These are phyloP conservation scores for Podospora comata DNA, from an alignment of 495 filamentous ascomycete species.

Conservation along the genomic window DNA sequence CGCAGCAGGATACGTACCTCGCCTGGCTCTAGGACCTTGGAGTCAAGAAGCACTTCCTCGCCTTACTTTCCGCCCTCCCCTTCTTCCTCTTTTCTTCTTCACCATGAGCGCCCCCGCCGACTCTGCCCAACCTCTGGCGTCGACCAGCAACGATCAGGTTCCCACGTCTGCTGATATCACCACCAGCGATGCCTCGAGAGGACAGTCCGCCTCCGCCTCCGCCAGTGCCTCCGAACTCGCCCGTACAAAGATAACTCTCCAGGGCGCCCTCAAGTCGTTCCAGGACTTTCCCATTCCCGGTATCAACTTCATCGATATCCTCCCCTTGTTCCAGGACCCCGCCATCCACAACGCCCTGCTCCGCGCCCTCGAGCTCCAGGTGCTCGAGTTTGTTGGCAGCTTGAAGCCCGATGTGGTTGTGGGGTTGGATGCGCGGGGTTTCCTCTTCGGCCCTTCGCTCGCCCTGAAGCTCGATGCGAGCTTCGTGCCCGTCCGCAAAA, in stretches of 20 bases:
- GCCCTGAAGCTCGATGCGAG: slow-evolving; percentile 80
- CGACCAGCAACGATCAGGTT: slow-evolving; percentile 23
- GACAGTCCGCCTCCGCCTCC: slow-evolving; percentile 60
- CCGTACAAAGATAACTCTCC: slow-evolving; percentile 79
- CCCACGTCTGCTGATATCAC: slow-evolving; percentile 8
- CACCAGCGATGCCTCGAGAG: slow-evolving; percentile 54
- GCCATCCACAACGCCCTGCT: slow-evolving; percentile 71
- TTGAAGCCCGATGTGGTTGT: slow-evolving; percentile 81
- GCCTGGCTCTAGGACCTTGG: background rate
- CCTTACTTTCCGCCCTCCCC: slow-evolving; percentile 20
- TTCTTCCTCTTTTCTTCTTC: slow-evolving; percentile 38
- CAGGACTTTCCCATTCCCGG: slow-evolving; percentile 93
- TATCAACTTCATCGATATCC: slow-evolving; percentile 97
- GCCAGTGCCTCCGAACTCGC: slow-evolving; percentile 82
- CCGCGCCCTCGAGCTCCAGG: slow-evolving; percentile 82
- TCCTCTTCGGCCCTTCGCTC: slow-evolving; percentile 89
- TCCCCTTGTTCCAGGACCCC: slow-evolving; percentile 89
- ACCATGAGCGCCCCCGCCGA: slow-evolving; percentile 57
- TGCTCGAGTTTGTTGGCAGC: slow-evolving; percentile 49
- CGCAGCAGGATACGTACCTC: slow-evolving; percentile 10
- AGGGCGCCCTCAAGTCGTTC: slow-evolving; percentile 60
- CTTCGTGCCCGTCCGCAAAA: slow-evolving; percentile 93
- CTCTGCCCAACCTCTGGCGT: slow-evolving; percentile 27
- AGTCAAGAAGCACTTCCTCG: slow-evolving; percentile 14
- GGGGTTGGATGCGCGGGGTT: slow-evolving; percentile 90